Percentiles rank a stretch among this genome's conserved stretches.
These are phyloP conservation scores for Suhomyces wounanorum DNA, from an alignment of 1,139 yeast genomes.

Conservation along the genomic window DNA sequence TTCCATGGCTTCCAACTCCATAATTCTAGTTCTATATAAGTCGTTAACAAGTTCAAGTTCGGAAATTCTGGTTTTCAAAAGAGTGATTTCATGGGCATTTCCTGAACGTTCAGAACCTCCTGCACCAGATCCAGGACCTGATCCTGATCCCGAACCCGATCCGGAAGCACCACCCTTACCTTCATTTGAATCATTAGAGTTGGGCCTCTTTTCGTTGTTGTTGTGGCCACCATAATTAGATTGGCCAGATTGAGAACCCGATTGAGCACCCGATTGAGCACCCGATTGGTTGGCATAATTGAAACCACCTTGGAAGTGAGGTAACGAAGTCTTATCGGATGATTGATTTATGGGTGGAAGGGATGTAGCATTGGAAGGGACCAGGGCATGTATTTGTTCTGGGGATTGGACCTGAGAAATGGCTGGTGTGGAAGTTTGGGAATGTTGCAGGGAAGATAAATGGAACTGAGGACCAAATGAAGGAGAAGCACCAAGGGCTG, in stretches of 20 bases:
- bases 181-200: slow-evolving; percentile 7
- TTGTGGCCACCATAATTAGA: slow-evolving; percentile 7
- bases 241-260: slow-evolving; percentile 16
- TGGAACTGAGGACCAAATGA: slow-evolving; percentile 50
- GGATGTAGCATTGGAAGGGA: slow-evolving; percentile 12
- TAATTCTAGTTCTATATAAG: slow-evolving; percentile 75
- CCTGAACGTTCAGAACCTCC: slow-evolving; percentile 9
- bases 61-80: slow-evolving; percentile 73
- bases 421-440: slow-evolving; percentile 16
- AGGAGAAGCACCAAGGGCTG: slow-evolving; percentile 39
- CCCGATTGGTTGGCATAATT: slow-evolving; percentile 12
- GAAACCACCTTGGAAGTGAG: slow-evolving; percentile 27
- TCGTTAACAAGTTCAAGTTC: slow-evolving; percentile 91
- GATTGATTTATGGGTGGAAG: slow-evolving; percentile 43
- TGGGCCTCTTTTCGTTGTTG: background rate
- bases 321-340: slow-evolving; percentile 13
- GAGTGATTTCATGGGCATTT: slow-evolving; percentile 46
- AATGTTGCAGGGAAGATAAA: slow-evolving; percentile 16
- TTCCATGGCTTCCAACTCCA: slow-evolving; percentile 77
- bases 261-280: slow-evolving; percentile 18
- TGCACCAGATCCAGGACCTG: slow-evolving; percentile 17
- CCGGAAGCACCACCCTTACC: slow-evolving; percentile 17
- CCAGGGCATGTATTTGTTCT: slow-evolving; percentile 15
- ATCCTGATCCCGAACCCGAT: slow-evolving; percentile 17
- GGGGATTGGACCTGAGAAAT: slow-evolving; percentile 25